A percentile compares a stretch with the other conserved stretches of the same genome.
Evolutionary conservation across 768 basidiomycete genomes (phyloP).

Genomic region (Dendrothele bispora): DNA sequence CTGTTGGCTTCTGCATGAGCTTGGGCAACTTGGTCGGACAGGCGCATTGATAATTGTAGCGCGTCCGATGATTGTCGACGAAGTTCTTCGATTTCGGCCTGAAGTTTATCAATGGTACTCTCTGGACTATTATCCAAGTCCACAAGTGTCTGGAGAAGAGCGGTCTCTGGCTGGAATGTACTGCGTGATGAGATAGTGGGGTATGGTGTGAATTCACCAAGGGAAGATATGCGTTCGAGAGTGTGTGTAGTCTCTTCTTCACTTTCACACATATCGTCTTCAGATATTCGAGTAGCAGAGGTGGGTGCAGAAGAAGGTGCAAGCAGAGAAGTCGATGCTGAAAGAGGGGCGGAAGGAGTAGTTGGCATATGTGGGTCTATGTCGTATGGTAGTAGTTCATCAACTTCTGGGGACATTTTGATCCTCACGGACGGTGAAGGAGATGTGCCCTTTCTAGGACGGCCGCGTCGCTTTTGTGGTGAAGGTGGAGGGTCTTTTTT

Average conservation of each 20-base stretch:
- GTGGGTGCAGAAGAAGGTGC: too few relatives aligned
- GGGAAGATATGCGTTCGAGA: slow-evolving; percentile 41
- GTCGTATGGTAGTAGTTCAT: slow-evolving; percentile 21
- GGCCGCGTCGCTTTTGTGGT: slow-evolving; percentile 13
- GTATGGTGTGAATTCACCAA: slow-evolving; percentile 32
- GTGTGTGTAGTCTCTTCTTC: slow-evolving; percentile 58
- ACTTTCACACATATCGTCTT: slow-evolving; percentile 61
- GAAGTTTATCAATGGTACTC: slow-evolving; percentile 58
- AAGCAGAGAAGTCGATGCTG: too few relatives aligned
- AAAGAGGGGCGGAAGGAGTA: too few relatives aligned
- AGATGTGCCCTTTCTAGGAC: slow-evolving; percentile 18
- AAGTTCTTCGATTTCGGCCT: slow-evolving; percentile 62
- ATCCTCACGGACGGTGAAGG: slow-evolving; percentile 38
- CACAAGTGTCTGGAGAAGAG: slow-evolving; percentile 27
- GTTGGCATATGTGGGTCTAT: slow-evolving; percentile 14
- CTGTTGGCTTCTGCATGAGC: slow-evolving; percentile 61
- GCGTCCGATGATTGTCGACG: slow-evolving; percentile 71
- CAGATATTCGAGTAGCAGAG: too few relatives aligned
- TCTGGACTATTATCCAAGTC: slow-evolving; percentile 29
- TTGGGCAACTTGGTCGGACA: slow-evolving; percentile 71
- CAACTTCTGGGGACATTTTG: slow-evolving; percentile 26
- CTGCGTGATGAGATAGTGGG: slow-evolving; percentile 7
- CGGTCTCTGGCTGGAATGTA: neutral
- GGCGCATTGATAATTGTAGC: slow-evolving; percentile 58
- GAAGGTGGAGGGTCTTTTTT: slow-evolving; percentile 11